Conservation (phyloP, 345 rosid genomes). For the Acer campestre region DNA sequence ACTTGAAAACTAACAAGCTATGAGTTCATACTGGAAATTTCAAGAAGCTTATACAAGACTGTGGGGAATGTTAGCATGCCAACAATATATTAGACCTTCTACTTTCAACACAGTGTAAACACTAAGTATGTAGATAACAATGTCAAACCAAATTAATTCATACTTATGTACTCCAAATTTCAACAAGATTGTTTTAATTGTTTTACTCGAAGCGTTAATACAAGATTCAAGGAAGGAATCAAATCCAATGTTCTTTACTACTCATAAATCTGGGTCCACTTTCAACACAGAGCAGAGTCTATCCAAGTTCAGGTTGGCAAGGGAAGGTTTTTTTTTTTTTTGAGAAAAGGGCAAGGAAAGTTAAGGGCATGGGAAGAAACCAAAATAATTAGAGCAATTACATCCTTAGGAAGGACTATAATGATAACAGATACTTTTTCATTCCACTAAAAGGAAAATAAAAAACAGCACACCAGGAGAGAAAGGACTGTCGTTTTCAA, state of each 20-base stretch:
- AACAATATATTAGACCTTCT: background rate
- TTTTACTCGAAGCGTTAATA: background rate
- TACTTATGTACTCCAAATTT: background rate
- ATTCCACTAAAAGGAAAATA: background rate
- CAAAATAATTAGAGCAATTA: background rate
- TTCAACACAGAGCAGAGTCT: background rate
- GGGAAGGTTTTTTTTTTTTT: background rate
- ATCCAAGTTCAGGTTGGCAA: slow-evolving; percentile 11
- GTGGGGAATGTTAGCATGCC: background rate
- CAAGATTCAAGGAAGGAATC: background rate
- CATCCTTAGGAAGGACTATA: background rate
- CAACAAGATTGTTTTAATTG: background rate
- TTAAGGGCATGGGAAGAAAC: background rate
- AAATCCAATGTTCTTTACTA: background rate
- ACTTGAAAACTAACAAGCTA: background rate
- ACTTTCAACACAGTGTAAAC: background rate
- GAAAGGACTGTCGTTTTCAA: background rate
- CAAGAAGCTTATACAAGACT: background rate
- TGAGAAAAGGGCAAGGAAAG: background rate
- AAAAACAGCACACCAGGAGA: background rate
- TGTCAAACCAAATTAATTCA: background rate
- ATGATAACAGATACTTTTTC: background rate
- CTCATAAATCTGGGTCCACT: background rate
- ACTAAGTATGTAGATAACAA: background rate
- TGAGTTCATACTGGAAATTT: background rate